Conservation (phyloP, 2,329 filamentous ascomycete species). For the Epichloe baconii region DNA sequence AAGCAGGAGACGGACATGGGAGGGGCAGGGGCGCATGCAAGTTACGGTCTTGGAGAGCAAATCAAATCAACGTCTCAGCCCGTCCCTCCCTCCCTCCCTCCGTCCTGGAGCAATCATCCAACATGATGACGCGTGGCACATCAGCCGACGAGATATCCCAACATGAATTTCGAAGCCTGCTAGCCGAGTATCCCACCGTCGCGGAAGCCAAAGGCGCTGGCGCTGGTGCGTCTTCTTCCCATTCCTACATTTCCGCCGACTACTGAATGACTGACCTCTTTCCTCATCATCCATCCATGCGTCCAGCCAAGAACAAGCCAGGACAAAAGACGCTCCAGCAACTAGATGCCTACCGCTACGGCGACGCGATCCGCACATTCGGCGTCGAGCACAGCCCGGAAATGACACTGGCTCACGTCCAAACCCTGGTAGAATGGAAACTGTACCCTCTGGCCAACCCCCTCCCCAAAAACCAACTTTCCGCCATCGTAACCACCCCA, state of each 20-base stretch:
- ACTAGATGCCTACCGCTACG: constrained; percentile 49
- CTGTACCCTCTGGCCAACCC: constrained; percentile 38
- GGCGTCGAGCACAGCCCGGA: constrained; percentile 17
- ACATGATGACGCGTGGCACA: background rate
- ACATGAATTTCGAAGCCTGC: constrained; percentile 21
- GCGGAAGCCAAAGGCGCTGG: constrained; percentile 22
- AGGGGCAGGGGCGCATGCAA: too few species aligned
- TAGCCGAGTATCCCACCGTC: constrained; percentile 26
- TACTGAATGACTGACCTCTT: too few species aligned
- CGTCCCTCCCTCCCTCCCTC: background rate
- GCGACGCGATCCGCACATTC: constrained; percentile 36
- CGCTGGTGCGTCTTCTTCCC: constrained; percentile 31
- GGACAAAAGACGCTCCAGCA: constrained; percentile 39
- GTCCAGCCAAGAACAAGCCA: constrained; percentile 19
- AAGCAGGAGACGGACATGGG: too few species aligned
- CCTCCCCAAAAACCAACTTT: background rate
- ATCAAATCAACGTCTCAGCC: background rate
- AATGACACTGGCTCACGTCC: constrained; percentile 45
- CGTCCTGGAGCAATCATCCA: background rate
- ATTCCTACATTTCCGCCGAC: too few species aligned
- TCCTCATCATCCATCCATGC: background rate
- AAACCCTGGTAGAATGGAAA: constrained; percentile 56
- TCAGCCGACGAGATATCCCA: constrained; percentile 14
- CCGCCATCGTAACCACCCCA: too few species aligned
- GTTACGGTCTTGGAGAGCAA: too few species aligned